phyloP scores from a whole-genome alignment of 2,329 filamentous ascomycete genomes.

The Mycogone perniciosa region DNA sequence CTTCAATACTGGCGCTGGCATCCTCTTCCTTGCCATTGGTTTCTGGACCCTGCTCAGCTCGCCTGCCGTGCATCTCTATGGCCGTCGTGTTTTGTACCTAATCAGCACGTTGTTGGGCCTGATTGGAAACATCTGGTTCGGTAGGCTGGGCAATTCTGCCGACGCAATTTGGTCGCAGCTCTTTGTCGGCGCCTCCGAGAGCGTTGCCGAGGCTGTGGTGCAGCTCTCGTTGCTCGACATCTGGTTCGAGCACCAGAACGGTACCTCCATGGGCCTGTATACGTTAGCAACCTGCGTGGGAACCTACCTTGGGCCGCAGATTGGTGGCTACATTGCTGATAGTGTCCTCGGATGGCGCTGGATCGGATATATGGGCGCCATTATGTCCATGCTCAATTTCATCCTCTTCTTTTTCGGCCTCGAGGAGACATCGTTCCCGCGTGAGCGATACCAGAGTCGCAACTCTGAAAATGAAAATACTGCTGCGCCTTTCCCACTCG shows the following conservation, averaged over 20 bases:
- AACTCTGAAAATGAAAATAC: not conserved
- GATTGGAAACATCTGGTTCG: conserved; percentile 49
- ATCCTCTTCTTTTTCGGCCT: conserved; percentile 44
- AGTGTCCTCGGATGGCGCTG: conserved; percentile 46
- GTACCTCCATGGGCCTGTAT: conserved; percentile 48
- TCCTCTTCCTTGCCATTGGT: conserved; percentile 50
- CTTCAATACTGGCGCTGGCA: conserved; percentile 51
- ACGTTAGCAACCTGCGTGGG: conserved; percentile 50
- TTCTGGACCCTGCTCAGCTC: conserved; percentile 49
- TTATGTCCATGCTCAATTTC: conserved; percentile 42
- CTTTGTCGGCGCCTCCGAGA: conserved; percentile 51
- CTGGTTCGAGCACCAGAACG: conserved; percentile 52
- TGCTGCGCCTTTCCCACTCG: not conserved
- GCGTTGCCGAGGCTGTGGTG: conserved; percentile 49
- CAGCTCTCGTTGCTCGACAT: conserved; percentile 52
- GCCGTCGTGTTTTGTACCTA: conserved; percentile 48
- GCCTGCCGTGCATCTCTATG: conserved; percentile 48
- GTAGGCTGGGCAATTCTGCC: conserved; percentile 33
- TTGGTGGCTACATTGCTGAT: conserved; percentile 44
- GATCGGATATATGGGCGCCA: conserved; percentile 46
- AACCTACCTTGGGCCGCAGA: conserved; percentile 48
- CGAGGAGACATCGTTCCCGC: conserved; percentile 47
- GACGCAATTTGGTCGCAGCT: conserved; percentile 51
- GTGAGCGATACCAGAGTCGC: conserved; percentile 21
- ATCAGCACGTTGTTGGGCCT: conserved; percentile 44